A percentile compares a stretch with the other conserved stretches of the same genome.
Evolutionary conservation across 2,329 filamentous ascomycete species (phyloP).

Genomic region (Byssothecium circinans): DNA sequence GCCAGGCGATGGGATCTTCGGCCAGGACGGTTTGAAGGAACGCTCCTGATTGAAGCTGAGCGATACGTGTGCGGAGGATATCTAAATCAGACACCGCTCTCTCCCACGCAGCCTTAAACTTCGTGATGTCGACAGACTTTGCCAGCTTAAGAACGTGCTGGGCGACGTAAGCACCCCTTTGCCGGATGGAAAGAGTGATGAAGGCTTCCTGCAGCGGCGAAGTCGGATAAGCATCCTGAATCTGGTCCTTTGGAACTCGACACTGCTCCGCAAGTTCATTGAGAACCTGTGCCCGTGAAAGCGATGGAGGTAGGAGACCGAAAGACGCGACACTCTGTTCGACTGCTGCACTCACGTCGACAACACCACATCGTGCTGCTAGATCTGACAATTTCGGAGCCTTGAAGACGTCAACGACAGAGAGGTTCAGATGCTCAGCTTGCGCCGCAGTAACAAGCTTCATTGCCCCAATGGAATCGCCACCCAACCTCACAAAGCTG

Average conservation of each 20-base stretch:
- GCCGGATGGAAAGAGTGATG: constrained; percentile 52
- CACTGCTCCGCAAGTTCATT: constrained; percentile 29
- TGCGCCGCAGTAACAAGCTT: constrained; percentile 33
- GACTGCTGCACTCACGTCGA: neutral
- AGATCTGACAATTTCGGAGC: constrained; percentile 35
- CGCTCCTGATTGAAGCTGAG: constrained; percentile 28
- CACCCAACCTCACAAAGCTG: constrained; percentile 39
- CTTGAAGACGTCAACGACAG: constrained; percentile 37
- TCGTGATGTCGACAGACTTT: constrained; percentile 41
- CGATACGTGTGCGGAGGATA: constrained; percentile 52
- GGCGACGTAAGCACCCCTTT: constrained; percentile 53
- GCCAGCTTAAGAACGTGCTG: constrained; percentile 49
- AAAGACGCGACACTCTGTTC: constrained; percentile 26
- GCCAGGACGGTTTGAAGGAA: constrained; percentile 34
- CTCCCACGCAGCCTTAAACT: constrained; percentile 53
- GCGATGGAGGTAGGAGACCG: constrained; percentile 17
- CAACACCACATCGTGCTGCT: constrained; percentile 23
- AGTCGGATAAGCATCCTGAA: constrained; percentile 47
- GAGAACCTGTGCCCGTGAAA: constrained; percentile 16
- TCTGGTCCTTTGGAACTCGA: constrained; percentile 16
- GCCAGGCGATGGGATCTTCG: constrained; percentile 32
- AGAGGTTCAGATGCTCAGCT: constrained; percentile 28
- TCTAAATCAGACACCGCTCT: constrained; percentile 48
- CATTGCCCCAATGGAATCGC: constrained; percentile 37
- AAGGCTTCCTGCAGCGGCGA: constrained; percentile 51